Evolutionary conservation across 225 moss, liverwort and hornwort species (phyloP), one percentile per base, ranked within the genome.

Genomic region (Marchantia polymorpha): DNA sequence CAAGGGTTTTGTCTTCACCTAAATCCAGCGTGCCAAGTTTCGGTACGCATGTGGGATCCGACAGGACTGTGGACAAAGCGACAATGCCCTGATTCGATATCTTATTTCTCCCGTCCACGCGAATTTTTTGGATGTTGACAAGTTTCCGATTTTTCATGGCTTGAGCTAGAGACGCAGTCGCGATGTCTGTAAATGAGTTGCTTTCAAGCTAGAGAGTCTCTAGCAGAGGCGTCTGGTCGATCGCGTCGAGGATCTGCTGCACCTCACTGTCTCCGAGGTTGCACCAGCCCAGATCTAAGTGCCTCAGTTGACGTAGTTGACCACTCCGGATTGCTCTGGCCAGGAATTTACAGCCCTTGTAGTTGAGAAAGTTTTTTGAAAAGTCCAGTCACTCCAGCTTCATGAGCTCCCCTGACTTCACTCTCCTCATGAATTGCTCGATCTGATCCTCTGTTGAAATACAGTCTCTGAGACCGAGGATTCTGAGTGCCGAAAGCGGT

Each of bases 321-420:
- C n/a, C 17, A 3, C 14, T 50, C 64, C 27, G 61, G 51, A 48
- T 22, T 64, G 8, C 0, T 12, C 1, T 4, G 0, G 60, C 71
- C 51, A 77, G 51, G 8, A 16, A 56, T 22, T 7, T 20, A 25
- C 53, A 52, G 51, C 68, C 16, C 0, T 13, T 10, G 0, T 6
- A 0, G 0, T 8, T 0, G 69, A 81, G 51, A 0, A 0, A 0
- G 54, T 13, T 58, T 7, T 14, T 0, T 4, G 17, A 15, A 11
- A 81, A 46, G 13, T 46, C 0, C 12, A 81, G 67, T 30, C 15
- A 19, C 54, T 6, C 74, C 0, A 81, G 0, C 3, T 54, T 20
- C 31, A 55, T 30, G 10, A 81, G 10, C 6, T 26, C 11, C 16
- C 75, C 67, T 11, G 10, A 19, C 16, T 16, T 4, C 1, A 68